Percentiles rank a stretch among this genome's conserved stretches.
These are phyloP conservation scores for Aspergillus sp. DNA, from an alignment of 2,329 filamentous ascomycete genomes.

Conservation along the genomic window DNA sequence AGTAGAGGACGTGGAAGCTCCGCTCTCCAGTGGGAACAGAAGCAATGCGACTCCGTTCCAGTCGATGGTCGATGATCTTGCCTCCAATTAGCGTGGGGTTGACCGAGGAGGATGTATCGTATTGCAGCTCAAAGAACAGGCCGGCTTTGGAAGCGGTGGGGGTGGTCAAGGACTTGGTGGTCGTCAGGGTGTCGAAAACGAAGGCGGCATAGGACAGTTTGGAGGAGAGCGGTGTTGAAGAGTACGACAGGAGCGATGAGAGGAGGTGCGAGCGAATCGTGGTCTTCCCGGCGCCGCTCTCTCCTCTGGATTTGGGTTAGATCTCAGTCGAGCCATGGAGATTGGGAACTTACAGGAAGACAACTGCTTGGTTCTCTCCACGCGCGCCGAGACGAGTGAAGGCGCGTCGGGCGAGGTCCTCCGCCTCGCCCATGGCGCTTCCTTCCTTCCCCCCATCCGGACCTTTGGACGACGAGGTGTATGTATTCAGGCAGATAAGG, in stretches of 20 bases:
- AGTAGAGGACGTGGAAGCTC: slow-evolving; percentile 95
- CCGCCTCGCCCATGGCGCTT: slow-evolving; percentile 86
- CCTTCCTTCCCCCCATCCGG: slow-evolving; percentile 88
- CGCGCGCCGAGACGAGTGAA: slow-evolving; percentile 82
- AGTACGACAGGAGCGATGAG: slow-evolving; percentile 80
- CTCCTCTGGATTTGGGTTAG: slow-evolving; percentile 63
- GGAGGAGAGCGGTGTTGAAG: slow-evolving; percentile 86
- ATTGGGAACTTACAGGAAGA: slow-evolving; percentile 74
- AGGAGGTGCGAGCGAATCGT: slow-evolving; percentile 88
- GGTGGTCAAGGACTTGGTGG: slow-evolving; percentile 93
- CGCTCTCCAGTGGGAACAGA: slow-evolving; percentile 92
- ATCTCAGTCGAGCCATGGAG: not conserved
- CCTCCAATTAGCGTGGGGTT: slow-evolving; percentile 89
- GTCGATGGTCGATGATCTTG: slow-evolving; percentile 87
- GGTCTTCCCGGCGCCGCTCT: slow-evolving; percentile 94
- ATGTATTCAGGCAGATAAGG: slow-evolving; percentile 90
- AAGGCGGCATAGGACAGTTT: slow-evolving; percentile 93
- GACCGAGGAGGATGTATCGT: slow-evolving; percentile 81
- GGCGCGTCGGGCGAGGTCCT: slow-evolving; percentile 84
- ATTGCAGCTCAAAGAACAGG: slow-evolving; percentile 93
- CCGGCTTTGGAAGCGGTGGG: slow-evolving; percentile 94
- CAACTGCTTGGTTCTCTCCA: slow-evolving; percentile 87
- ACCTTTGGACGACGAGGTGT: slow-evolving; percentile 82
- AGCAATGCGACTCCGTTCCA: slow-evolving; percentile 88
- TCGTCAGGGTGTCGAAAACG: slow-evolving; percentile 93